Evolutionary conservation across 208 protist genomes (phyloP).

Genomic region (Trypanosoma brucei): DNA sequence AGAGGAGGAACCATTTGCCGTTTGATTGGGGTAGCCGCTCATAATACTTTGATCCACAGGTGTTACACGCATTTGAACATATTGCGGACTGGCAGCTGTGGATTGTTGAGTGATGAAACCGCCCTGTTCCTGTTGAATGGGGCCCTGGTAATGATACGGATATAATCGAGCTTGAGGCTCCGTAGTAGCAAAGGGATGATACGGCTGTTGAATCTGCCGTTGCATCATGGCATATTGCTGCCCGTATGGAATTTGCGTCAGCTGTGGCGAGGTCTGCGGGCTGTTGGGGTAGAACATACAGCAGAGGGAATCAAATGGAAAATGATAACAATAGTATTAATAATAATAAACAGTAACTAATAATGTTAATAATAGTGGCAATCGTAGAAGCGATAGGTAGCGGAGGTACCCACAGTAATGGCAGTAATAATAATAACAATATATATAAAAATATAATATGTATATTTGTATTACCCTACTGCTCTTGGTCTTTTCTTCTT

Average conservation of each 20-base stretch:
- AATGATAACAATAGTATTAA: background rate
- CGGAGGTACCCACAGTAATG: background rate
- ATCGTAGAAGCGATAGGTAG: too few species aligned
- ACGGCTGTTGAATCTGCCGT: conserved; percentile 1
- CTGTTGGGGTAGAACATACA: conserved; percentile 15
- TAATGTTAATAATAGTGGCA: conserved; percentile 3
- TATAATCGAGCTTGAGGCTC: background rate
- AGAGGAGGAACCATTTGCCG: conserved; percentile 3
- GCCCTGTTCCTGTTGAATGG: conserved; percentile 6
- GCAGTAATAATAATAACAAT: background rate
- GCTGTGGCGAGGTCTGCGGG: conserved; percentile 1
- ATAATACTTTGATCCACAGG: conserved; percentile 8
- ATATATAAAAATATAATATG: too few species aligned
- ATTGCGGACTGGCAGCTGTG: background rate
- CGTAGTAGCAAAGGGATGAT: conserved; percentile 1
- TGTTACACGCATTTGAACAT: conserved; percentile 7
- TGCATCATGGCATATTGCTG: conserved; percentile 17
- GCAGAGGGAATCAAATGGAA: background rate
- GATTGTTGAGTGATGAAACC: background rate
- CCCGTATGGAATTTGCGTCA: conserved; percentile 2
- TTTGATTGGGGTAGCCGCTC: background rate
- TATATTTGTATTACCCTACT: too few species aligned
- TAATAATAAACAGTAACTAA: background rate
- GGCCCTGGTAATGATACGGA: conserved; percentile 4
- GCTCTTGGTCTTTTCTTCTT: too few species aligned